Base-by-base conservation (phyloP, 176 grass and related monocot genomes). In the Aegilops speltoides region DNA sequence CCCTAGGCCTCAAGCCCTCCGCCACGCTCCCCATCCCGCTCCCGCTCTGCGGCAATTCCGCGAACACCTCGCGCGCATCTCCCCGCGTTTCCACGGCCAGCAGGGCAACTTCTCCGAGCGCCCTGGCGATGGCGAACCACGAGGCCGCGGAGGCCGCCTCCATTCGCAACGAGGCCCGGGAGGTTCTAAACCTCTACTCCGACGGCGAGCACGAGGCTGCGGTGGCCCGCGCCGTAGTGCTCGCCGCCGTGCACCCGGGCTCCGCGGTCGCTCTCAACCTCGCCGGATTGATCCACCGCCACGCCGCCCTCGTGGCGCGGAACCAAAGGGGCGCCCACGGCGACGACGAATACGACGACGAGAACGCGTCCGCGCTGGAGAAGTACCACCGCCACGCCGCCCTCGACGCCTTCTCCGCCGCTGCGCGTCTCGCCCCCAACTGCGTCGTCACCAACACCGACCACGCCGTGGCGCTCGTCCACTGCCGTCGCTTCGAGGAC, bases 201-300 rank as follows among this genome's bases (percentile, higher is more conserved):
- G 23, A 17, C 50, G 50, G 50, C n/a, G 6, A 16, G 11, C 20
- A 19, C 68, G 31, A 12, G 8, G 33, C 19, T 52, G 81, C 81
- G 52, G 5, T 83, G 46, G 8, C 7, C 28, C 68, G 46, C 32
- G 50, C 23, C 33, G 14, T 28, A 5, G n/a, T 19, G 48, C 33
- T 83, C 32, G 33, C n/a, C n/a, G 0, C 14, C 68, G 54, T 6
- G n/a, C n/a, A 83, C 68, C 22, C 8, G n/a, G 13, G 1, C 31
- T 83, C 81, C 31, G 33, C 81, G 22, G 33, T 83, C 68, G 81
- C 52, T 1, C 68, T 83, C 50, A 73, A 73, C 81, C 68, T 83
- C 68, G 14, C 17, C 33, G 50, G 81, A 33, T 7, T 6, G 33
- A n/a, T 83, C 31, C 68, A 83, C 68, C 32, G 36, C 46, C 14